Conservation (phyloP, 305 asterid species). For the Withania somnifera region DNA sequence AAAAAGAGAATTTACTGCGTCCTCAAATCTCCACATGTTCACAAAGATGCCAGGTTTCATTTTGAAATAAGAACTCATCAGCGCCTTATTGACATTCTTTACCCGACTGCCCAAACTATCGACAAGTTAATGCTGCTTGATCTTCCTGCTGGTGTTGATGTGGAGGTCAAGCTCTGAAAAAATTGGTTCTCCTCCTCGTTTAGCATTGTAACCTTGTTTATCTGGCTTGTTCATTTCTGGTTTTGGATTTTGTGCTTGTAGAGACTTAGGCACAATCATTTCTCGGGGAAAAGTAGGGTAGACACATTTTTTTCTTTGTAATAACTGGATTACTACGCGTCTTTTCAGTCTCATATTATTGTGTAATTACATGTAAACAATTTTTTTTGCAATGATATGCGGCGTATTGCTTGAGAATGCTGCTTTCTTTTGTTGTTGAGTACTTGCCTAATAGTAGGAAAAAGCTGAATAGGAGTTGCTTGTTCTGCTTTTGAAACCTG, state of each 20-base stretch:
- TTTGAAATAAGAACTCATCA: constrained; percentile 86
- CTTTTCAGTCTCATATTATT: not conserved
- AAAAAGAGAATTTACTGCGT: constrained; percentile 80
- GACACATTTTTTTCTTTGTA: not conserved
- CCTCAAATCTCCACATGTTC: constrained; percentile 96
- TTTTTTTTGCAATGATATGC: not conserved
- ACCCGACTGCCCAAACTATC: constrained; percentile 96
- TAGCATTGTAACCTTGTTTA: not conserved
- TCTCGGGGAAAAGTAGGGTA: not conserved
- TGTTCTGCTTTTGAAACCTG: not conserved
- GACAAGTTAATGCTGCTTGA: constrained; percentile 97
- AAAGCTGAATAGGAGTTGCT: not conserved
- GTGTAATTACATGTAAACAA: not conserved
- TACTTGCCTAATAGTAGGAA: not conserved
- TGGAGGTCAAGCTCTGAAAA: constrained; percentile 86
- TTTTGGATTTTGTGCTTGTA: not conserved
- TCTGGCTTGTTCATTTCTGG: not conserved
- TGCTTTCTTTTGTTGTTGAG: not conserved
- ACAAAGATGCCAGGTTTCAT: constrained; percentile 97
- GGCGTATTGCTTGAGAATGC: not conserved
- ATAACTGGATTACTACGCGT: not conserved
- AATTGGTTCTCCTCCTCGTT: not conserved
- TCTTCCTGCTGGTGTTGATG: constrained; percentile 88
- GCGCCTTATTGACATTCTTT: constrained; percentile 86
- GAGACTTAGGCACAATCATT: not conserved